A percentile compares a stretch with the other conserved stretches of the same genome.
Conservation (phyloP, 1,139 yeast genomes). For the Hyphopichia wangnamkhiaoensis region DNA sequence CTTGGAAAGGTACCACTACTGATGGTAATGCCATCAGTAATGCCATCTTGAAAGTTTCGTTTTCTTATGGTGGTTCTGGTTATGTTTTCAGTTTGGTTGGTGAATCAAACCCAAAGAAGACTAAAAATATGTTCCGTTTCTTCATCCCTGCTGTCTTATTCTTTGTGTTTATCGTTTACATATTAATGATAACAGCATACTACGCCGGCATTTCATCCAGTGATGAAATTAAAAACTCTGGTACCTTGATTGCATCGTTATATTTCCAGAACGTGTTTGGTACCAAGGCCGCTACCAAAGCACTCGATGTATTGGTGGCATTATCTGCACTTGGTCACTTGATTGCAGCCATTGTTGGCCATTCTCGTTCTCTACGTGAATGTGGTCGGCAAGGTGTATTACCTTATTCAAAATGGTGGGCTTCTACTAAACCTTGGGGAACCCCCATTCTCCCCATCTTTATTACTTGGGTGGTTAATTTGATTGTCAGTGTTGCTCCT, state of each 20-base stretch:
- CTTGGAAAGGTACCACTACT: constrained; percentile 42
- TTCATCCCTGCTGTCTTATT: constrained; percentile 37
- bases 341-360: constrained; percentile 39
- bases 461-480: constrained; percentile 36
- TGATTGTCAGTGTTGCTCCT: constrained; percentile 43
- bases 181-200: constrained; percentile 37
- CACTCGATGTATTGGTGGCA: constrained; percentile 39
- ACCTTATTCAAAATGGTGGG: constrained; percentile 42
- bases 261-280: constrained; percentile 37
- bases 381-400: constrained; percentile 51
- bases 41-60: constrained; percentile 44
- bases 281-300: constrained; percentile 29
- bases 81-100: constrained; percentile 43
- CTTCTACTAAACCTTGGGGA: constrained; percentile 41
- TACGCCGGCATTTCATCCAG: constrained; percentile 36
- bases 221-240: constrained; percentile 30
- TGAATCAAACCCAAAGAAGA: constrained; percentile 30
- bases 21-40: constrained; percentile 43
- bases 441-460: constrained; percentile 43
- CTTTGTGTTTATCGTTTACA: constrained; percentile 34
- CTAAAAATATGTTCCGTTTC: constrained; percentile 29
- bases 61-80: constrained; percentile 41
- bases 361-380: constrained; percentile 43
- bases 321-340: constrained; percentile 45
- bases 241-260: constrained; percentile 32